Percentiles rank a stretch among this genome's conserved stretches.
Evolutionary conservation across 352 stramenopile species (phyloP).

Genomic region (Globisporangium orthogonon): DNA sequence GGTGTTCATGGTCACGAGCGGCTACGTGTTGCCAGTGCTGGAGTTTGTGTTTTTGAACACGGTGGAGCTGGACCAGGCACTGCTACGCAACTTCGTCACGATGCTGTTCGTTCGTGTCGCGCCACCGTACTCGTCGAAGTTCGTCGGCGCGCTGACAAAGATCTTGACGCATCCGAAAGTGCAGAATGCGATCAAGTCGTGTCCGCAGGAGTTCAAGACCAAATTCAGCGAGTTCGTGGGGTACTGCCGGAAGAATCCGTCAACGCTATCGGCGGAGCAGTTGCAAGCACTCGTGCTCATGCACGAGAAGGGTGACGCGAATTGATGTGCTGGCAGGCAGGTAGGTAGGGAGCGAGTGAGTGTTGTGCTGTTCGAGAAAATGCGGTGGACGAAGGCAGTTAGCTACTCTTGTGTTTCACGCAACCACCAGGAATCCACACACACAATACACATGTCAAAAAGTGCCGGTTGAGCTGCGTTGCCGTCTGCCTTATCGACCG

Average conservation of each 20-base stretch:
- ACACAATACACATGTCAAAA: background rate
- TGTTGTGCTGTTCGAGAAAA: background rate
- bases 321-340: background rate
- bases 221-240: slow-evolving; percentile 60
- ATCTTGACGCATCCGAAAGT: slow-evolving; percentile 84
- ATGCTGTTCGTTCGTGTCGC: slow-evolving; percentile 71
- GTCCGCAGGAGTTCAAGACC: slow-evolving; percentile 64
- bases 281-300: slow-evolving; percentile 49
- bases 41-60: slow-evolving; percentile 82
- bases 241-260: slow-evolving; percentile 66
- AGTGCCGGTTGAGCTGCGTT: background rate
- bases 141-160: slow-evolving; percentile 56
- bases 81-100: slow-evolving; percentile 82
- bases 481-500: background rate
- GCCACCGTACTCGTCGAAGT: slow-evolving; percentile 72
- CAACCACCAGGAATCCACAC: background rate
- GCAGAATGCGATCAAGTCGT: slow-evolving; percentile 76
- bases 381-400: background rate
- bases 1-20: slow-evolving; percentile 85
- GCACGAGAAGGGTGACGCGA: slow-evolving; percentile 24
- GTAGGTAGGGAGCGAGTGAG: background rate
- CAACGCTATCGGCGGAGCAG: slow-evolving; percentile 52
- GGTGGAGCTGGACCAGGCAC: slow-evolving; percentile 70
- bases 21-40: slow-evolving; percentile 79
- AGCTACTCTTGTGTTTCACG: too few species aligned